Percentiles rank a stretch among this genome's conserved stretches.
phyloP scores from a whole-genome alignment of 768 basidiomycete species.

The Suillus fuscotomentosus region DNA sequence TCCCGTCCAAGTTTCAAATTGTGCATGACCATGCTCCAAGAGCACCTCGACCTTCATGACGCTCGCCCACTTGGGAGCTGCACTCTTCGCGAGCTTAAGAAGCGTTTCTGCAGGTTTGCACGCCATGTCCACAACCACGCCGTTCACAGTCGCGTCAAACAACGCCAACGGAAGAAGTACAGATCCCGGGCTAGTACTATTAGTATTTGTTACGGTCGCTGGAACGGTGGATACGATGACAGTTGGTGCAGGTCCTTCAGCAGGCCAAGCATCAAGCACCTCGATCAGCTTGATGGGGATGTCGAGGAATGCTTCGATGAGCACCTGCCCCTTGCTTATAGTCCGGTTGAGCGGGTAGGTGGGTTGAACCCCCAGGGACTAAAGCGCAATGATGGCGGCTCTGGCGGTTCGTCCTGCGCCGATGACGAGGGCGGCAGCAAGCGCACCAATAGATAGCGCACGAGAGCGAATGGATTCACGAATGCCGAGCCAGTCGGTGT shows the following conservation, averaged over 20 bases:
- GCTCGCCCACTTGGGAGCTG: constrained; percentile 53
- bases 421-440: constrained; percentile 71
- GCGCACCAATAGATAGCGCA: constrained; percentile 34
- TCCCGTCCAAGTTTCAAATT: constrained; percentile 83
- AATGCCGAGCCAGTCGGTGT: constrained; percentile 96
- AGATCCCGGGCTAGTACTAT: constrained; percentile 31
- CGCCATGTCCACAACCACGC: constrained; percentile 89
- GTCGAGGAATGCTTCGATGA: constrained; percentile 67
- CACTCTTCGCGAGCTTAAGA: constrained; percentile 58
- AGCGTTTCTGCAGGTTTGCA: constrained; percentile 88
- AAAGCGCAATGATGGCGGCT: constrained; percentile 89
- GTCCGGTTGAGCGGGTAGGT: constrained; percentile 94
- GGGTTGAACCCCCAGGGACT: constrained; percentile 58
- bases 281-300: constrained; percentile 61
- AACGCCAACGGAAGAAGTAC: constrained; percentile 46
- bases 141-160: constrained; percentile 54
- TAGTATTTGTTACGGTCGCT: constrained; percentile 52
- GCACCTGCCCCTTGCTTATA: constrained; percentile 60
- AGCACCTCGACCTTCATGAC: constrained; percentile 60
- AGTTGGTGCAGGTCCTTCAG: constrained; percentile 45
- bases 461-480: constrained; percentile 48
- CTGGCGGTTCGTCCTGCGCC: constrained; percentile 95
- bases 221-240: constrained; percentile 92
- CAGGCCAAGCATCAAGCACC: constrained; percentile 53
- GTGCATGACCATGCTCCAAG: constrained; percentile 84